phyloP scores from a whole-genome alignment of 1,139 yeast genomes.

The Blastobotrys capitulatus region DNA sequence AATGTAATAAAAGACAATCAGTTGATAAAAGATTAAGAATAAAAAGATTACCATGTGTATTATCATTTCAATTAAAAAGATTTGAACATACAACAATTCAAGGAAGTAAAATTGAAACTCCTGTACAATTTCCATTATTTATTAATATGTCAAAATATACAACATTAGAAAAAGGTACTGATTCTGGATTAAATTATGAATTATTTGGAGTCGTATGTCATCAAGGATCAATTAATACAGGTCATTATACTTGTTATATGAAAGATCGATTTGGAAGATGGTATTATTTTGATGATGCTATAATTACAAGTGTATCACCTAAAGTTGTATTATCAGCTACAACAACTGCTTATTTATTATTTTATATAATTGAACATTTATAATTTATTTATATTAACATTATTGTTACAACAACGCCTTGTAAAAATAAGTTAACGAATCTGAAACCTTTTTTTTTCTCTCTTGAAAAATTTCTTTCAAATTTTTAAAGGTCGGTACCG shows the following conservation, averaged over 20 bases:
- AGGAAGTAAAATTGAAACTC: constrained; percentile 70
- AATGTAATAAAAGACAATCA: constrained; percentile 54
- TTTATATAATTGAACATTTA: constrained; percentile 54
- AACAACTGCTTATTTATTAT: constrained; percentile 73
- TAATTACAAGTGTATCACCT: constrained; percentile 61
- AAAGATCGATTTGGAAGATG: constrained; percentile 67
- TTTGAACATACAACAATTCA: constrained; percentile 71
- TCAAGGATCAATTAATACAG: constrained; percentile 88
- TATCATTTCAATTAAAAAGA: constrained; percentile 80
- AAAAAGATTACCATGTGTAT: constrained; percentile 65
- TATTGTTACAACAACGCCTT: too few species aligned
- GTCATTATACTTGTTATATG: constrained; percentile 81
- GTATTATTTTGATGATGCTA: constrained; percentile 89
- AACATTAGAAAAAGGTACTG: constrained; percentile 22
- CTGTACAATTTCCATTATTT: constrained; percentile 65
- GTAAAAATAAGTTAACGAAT: too few species aligned
- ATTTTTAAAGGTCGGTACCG: too few species aligned
- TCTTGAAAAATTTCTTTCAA: too few species aligned
- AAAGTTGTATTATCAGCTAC: constrained; percentile 51
- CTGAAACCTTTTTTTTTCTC: not conserved
- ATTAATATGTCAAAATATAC: constrained; percentile 65
- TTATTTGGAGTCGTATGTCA: constrained; percentile 84
- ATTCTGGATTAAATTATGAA: constrained; percentile 51
- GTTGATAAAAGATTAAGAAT: constrained; percentile 71
- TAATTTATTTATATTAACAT: not conserved